These are phyloP conservation scores for Cornus kousa DNA, from an alignment of 148 eudicot genomes.

Conservation along the genomic window DNA sequence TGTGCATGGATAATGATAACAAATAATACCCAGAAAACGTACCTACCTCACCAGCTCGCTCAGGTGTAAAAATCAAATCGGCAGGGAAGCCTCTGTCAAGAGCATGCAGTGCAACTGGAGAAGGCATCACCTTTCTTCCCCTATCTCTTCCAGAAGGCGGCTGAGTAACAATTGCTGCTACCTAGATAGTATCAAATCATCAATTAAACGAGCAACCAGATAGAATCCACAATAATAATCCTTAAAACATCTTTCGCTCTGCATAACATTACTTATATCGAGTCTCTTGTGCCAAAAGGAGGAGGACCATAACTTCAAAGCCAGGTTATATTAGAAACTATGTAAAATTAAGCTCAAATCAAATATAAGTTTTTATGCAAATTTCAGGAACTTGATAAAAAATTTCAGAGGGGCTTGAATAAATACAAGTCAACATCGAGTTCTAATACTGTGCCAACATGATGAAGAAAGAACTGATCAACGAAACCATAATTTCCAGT, in stretches of 20 bases:
- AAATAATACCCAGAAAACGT: neutral
- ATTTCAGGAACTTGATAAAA: neutral
- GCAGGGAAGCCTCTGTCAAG: conserved; percentile 82
- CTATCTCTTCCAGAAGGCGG: conserved; percentile 79
- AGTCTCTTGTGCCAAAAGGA: neutral
- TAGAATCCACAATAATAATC: neutral
- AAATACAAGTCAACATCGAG: neutral
- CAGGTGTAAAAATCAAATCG: conserved; percentile 79
- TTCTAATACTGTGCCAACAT: too few species aligned
- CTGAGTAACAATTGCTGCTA: conserved; percentile 89
- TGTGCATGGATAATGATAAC: neutral
- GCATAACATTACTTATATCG: neutral
- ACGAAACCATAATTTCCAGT: neutral
- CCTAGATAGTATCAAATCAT: conserved; percentile 36
- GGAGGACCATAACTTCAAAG: neutral
- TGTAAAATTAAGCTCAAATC: neutral
- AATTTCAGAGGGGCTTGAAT: neutral
- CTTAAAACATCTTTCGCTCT: neutral
- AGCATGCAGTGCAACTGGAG: conserved; percentile 89
- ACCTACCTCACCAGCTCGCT: conserved; percentile 78
- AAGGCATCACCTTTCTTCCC: conserved; percentile 76
- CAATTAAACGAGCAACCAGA: neutral
- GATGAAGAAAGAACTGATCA: too few species aligned
- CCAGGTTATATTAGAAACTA: neutral
- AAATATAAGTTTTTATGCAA: neutral